phyloP scores from a whole-genome alignment of 441 rosid genomes.

The Populus hybrid region DNA sequence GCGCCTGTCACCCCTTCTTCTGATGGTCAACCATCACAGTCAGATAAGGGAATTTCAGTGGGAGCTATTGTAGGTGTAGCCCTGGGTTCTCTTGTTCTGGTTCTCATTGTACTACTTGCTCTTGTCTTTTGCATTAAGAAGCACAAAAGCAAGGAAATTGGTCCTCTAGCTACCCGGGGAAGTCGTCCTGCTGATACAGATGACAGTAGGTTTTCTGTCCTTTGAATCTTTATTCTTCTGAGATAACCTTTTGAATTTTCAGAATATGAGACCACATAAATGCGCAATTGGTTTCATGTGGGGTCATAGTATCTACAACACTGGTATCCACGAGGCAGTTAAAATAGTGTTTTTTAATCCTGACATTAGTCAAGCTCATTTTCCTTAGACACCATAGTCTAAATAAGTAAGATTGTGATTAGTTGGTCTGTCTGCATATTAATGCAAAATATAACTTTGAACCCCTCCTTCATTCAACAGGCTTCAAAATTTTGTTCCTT shows the following conservation, averaged over 20 bases:
- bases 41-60: slow-evolving; percentile 48
- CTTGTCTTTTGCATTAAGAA: slow-evolving; percentile 52
- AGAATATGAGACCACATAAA: background rate
- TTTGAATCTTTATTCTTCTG: background rate
- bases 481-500: background rate
- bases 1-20: slow-evolving; percentile 34
- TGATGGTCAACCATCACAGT: slow-evolving; percentile 35
- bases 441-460: background rate
- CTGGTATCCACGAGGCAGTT: background rate
- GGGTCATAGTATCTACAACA: background rate
- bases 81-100: slow-evolving; percentile 54
- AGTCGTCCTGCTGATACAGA: slow-evolving; percentile 49
- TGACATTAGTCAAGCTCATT: background rate
- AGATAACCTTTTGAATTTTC: background rate
- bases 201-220: slow-evolving; percentile 38
- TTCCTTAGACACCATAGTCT: background rate
- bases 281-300: background rate
- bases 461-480: slow-evolving; percentile 1
- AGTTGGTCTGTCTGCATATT: background rate
- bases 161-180: slow-evolving; percentile 49
- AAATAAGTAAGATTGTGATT: background rate
- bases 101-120: slow-evolving; percentile 43
- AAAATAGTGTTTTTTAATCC: background rate
- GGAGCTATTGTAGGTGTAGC: slow-evolving; percentile 69
- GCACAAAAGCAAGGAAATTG: slow-evolving; percentile 43